Evolutionary conservation across 495 filamentous ascomycete species (phyloP), one percentile per base, ranked within the genome.

Genomic region (Tuber umbilicatum): DNA sequence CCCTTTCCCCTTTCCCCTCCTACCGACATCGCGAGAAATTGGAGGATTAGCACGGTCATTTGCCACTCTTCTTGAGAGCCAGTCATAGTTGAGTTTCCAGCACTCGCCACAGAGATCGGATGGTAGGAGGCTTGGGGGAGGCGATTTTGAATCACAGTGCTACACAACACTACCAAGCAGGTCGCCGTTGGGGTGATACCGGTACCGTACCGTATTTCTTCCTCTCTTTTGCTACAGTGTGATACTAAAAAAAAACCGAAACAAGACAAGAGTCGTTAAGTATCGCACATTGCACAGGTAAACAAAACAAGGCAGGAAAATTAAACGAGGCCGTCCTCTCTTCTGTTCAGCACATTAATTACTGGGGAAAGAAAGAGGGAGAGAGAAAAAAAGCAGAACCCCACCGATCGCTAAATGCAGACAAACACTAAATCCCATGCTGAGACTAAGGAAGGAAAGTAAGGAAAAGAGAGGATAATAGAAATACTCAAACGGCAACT

Each of bases 351-450:
- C 42, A 43, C 42, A 43, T 55, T 55, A 4, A 23, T 14, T 7
- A n/a, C 50, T 21, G 0, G 10, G 27, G 23, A 27, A 2, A 9
- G 50, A n/a, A 55, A n/a, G 21, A 50, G n/a, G 23, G 21, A 55
- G 9, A 14, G 50, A 55, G 14, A 55, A 55, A 55, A 9, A 55
- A 55, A 55, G 50, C n/a, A 55, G n/a, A 55, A 27, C 38, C 60
- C 74, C 38, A 42, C 64, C 50, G 17, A 55, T 55, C 50, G 50
- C 50, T 10, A 55, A 55, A 55, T 55, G 50, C 23, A 55, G 23
- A 55, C n/a, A 27, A 27, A 55, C 50, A 55, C 50, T n/a, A 27
- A 55, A 55, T 55, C 23, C 50, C n/a, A 73, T 37, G 23, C 70
- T 67, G 50, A 55, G n/a, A 27, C 50, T 27, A 55, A n/a, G n/a